These are phyloP conservation scores for Cytospora mali DNA, from an alignment of 2,329 filamentous ascomycete genomes.

Conservation along the genomic window DNA sequence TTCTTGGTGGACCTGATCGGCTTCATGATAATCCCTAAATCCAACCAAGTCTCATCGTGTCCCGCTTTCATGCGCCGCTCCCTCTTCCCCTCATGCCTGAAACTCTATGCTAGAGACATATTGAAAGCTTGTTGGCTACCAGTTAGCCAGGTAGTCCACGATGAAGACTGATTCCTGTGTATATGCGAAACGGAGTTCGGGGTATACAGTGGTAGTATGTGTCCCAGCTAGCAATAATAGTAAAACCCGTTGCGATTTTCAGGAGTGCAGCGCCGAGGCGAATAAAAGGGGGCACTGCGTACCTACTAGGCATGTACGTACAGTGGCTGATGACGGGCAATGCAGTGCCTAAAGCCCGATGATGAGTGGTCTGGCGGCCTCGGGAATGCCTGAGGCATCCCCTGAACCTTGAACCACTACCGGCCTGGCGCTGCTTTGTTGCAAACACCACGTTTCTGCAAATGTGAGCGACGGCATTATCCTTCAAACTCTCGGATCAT, in stretches of 20 bases:
- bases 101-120: neutral
- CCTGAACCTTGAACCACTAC: neutral
- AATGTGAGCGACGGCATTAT: neutral
- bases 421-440: neutral
- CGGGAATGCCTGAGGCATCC: neutral
- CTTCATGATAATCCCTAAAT: neutral
- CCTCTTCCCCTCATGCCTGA: neutral
- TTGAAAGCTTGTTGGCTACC: neutral
- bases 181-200: too few relatives aligned
- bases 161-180: too few relatives aligned
- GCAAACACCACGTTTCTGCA: neutral
- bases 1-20: too few relatives aligned
- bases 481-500: neutral
- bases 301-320: too few relatives aligned
- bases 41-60: too few relatives aligned
- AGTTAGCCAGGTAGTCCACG: too few relatives aligned
- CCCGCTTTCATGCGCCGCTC: too few relatives aligned
- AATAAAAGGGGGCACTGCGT: neutral
- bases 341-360: neutral
- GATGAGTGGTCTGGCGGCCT: neutral
- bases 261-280: neutral
- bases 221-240: neutral
- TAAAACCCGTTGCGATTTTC: neutral
- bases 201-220: neutral
- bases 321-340: neutral